Evolutionary conservation across 805 yeast genomes (phyloP).

Genomic region (Pichia phayaonensis): DNA sequence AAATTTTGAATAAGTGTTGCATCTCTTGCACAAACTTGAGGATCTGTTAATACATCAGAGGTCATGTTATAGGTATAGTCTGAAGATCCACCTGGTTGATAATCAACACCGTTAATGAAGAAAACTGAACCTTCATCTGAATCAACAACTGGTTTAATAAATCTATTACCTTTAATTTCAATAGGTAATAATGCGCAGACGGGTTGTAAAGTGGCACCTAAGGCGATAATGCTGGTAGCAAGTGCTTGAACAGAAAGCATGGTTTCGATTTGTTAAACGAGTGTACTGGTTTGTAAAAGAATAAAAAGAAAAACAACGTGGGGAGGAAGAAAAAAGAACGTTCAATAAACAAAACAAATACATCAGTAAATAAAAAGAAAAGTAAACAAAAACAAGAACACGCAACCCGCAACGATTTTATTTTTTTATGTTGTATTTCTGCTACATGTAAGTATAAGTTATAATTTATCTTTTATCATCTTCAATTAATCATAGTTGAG

Average conservation of each 20-base stretch:
- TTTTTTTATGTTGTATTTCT: too few species aligned
- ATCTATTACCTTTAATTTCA: constrained; percentile 46
- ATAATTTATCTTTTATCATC: too few species aligned
- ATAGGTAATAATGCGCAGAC: constrained; percentile 49
- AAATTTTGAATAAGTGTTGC: constrained; percentile 69
- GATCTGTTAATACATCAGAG: constrained; percentile 65
- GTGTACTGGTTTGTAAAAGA: background rate
- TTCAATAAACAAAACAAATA: background rate
- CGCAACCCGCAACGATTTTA: background rate
- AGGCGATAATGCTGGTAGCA: constrained; percentile 4
- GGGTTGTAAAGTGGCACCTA: constrained; percentile 8
- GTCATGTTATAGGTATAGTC: constrained; percentile 31
- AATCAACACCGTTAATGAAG: constrained; percentile 80
- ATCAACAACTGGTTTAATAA: constrained; percentile 43
- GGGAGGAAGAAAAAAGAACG: background rate
- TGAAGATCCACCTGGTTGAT: constrained; percentile 91
- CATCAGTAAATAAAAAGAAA: background rate
- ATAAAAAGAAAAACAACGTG: background rate
- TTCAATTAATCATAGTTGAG: too few species aligned
- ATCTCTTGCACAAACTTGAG: constrained; percentile 69
- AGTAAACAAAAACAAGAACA: background rate
- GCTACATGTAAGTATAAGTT: too few species aligned
- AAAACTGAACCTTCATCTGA: constrained; percentile 49
- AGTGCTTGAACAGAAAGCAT: background rate
- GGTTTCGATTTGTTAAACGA: background rate